Percentiles rank a stretch among this genome's conserved stretches.
Conservation (phyloP, 169 alveolate species). For the Plasmodium gallinaceum region DNA sequence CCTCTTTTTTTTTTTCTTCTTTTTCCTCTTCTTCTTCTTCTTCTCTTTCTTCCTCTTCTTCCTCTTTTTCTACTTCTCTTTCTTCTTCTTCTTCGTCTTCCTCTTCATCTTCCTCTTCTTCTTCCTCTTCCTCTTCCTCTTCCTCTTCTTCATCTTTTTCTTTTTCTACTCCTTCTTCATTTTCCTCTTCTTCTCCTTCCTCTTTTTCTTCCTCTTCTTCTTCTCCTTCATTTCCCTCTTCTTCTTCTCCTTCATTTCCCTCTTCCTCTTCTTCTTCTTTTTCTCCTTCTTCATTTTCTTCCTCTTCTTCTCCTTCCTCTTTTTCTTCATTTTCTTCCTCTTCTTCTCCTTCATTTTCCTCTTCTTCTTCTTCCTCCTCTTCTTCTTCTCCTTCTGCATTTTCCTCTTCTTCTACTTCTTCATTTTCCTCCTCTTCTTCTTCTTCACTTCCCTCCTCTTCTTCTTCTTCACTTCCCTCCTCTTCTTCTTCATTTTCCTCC, state of each 20-base stretch:
- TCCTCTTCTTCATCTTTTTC: background rate
- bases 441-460: background rate
- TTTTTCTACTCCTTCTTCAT: background rate
- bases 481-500: background rate
- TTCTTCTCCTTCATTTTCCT: background rate
- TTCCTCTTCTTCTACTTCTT: background rate
- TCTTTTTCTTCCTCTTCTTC: background rate
- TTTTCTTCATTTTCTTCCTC: background rate
- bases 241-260: background rate
- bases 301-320: background rate
- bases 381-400: background rate
- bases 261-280: background rate
- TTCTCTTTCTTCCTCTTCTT: too few relatives aligned
- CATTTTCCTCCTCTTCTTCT: background rate
- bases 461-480: background rate
- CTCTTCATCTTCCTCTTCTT: background rate
- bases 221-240: background rate
- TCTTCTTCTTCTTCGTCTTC: background rate
- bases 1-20: too few relatives aligned
- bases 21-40: too few relatives aligned
- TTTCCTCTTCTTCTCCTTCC: conserved; percentile 7
- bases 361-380: background rate
- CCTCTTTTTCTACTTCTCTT: background rate
- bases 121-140: background rate
- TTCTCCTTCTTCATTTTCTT: background rate